These are phyloP conservation scores for Pleurotus sapidus DNA, from an alignment of 768 basidiomycete genomes.

Conservation along the genomic window DNA sequence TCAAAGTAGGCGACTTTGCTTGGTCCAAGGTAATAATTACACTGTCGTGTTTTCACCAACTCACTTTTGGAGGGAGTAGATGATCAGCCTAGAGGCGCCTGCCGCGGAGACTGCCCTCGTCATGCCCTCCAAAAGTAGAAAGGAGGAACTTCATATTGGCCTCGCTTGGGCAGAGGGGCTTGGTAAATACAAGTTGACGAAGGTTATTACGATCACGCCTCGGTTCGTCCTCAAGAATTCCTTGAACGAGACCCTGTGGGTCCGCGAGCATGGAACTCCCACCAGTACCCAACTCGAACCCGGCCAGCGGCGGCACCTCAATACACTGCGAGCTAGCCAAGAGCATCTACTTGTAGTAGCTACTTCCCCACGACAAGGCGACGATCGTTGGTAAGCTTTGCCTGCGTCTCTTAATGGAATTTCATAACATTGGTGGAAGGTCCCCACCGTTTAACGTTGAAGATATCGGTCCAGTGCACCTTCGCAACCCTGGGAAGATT, in stretches of 20 bases:
- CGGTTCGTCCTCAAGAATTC: slow-evolving; percentile 90
- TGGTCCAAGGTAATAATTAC: slow-evolving; percentile 76
- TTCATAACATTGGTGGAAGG: slow-evolving; percentile 42
- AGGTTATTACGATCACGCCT: slow-evolving; percentile 88
- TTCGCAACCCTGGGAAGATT: slow-evolving; percentile 42
- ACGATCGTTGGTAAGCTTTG: slow-evolving; percentile 64
- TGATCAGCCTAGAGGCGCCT: slow-evolving; percentile 89
- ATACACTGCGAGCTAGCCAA: slow-evolving; percentile 60
- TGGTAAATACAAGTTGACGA: slow-evolving; percentile 97
- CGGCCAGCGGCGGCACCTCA: slow-evolving; percentile 67
- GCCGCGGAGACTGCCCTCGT: slow-evolving; percentile 85
- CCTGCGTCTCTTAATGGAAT: background rate
- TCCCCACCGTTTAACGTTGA: slow-evolving; percentile 90
- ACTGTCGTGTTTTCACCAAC: background rate
- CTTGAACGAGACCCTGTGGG: slow-evolving; percentile 61
- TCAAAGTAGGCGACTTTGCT: slow-evolving; percentile 75
- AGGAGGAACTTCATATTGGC: slow-evolving; percentile 76
- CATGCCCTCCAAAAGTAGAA: slow-evolving; percentile 60
- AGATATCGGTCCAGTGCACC: slow-evolving; percentile 81
- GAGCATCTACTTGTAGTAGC: slow-evolving; percentile 83
- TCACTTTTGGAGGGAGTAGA: slow-evolving; percentile 31
- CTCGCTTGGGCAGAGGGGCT: slow-evolving; percentile 90
- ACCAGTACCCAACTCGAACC: slow-evolving; percentile 62
- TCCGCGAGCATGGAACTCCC: slow-evolving; percentile 81
- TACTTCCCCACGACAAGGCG: slow-evolving; percentile 71